Base-by-base conservation (phyloP, 2,329 filamentous ascomycete genomes). In the Venturia carpophila region DNA sequence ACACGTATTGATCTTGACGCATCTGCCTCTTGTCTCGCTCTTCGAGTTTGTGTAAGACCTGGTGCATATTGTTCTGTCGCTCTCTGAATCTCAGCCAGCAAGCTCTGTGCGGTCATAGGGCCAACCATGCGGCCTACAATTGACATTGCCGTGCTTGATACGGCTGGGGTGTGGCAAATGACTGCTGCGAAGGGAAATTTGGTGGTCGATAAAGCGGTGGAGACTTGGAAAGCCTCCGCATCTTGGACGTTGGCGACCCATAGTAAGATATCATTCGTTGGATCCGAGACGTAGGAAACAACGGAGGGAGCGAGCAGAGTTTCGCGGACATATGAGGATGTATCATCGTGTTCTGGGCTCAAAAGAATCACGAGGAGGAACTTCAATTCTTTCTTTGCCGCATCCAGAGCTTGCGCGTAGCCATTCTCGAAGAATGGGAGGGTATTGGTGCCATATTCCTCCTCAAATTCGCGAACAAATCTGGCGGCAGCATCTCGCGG, bases 221-320 rank as follows among this genome's bases (percentile, higher is more conserved):
- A 87, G 49, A 97, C 91, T 74, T 97, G 92, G 75, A 95, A 97
- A 5, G 93, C 91, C 77, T 99, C 94, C 3, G 91, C 89, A 74
- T 99, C 94, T 68, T 92, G 85, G 0, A 97, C 89, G 70, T 92
- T 96, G 60, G 94, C 94, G 49, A 89, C 91, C 94, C 94, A 99
- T 2, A 99, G 77, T 43, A 97, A 80, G 39, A 97, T 84, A 72
- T 93, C 89, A 75, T 92, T 92, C 42, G 81, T 76, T 0, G 89
- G 84, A 67, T 93, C 84, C 68, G 86, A 87, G 70, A 97, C 75
- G 71, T 91, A 96, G 6, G 82, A 78, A 13, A 87, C 81, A 3
- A 97, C 87, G 55, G 92, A 87, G 0, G 85, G 83, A 1, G 88
- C 83, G 9, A 97, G 83, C 0, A 99, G 82, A 0, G 92, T 97